Base-by-base conservation (phyloP, 768 basidiomycete species). In the Trichaptum fuscoviolaceum region DNA sequence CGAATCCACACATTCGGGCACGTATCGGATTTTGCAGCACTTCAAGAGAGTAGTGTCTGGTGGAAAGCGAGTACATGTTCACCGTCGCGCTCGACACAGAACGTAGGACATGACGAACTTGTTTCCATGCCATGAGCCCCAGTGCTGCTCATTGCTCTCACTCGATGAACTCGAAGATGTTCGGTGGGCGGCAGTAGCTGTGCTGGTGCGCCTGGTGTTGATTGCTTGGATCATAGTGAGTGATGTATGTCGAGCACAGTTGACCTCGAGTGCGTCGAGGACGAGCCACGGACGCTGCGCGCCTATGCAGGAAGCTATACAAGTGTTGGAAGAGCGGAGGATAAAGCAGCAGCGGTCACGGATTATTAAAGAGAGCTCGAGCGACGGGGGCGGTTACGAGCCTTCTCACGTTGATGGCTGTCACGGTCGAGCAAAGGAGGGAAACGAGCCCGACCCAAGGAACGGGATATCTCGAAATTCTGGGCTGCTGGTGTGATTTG, bases 1-100 rank as follows among this genome's bases (percentile, higher is more conserved):
- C 95, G 76, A 96, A 96, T 12, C 96, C 96, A 75, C 95, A 96
- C 89, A 96, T 96, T 69, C 95, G 86, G 62, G 95, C 96, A 58
- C 95, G 87, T 61, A 92, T 77, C 57, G 96, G 95, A 71, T 96
- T 87, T 75, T 97, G 96, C 2, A 92, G 84, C 71, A 96, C 85
- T 70, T 93, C 89, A 57, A 96, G 83, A 17, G 88, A 86, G 76
- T 96, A 96, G 74, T 90, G 82, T 73, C 93, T 94, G 71, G 57
- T 60, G 17, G 64, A 0, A 30, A 64, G 66, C 15, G 69, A 64
- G 71, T 52, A 8, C 30, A 62, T 10, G 65, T 68, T 63, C 63
- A 65, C 25, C 20, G 42, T 67, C 63, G n/a, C 18, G n/a, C 65
- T 35, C 20, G 35, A 35, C 60, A 15, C 58, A 35, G 2, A 60